Percentiles rank a stretch among this genome's conserved stretches.
Conservation (phyloP, 176 grass and related monocot species). For the Poa annua region DNA sequence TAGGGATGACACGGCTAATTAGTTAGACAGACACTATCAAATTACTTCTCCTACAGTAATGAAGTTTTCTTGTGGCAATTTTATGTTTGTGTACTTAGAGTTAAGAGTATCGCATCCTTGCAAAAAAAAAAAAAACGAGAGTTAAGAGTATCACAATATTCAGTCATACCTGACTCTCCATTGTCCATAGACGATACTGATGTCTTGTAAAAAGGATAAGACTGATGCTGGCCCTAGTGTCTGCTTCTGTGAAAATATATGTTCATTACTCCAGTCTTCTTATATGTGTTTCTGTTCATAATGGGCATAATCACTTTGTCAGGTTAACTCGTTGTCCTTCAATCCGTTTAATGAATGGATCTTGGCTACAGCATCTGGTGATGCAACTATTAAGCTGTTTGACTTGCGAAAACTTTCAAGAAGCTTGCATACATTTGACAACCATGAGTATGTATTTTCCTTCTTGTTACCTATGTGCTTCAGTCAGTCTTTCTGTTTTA, state of each 20-base stretch:
- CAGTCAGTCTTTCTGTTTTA: not conserved
- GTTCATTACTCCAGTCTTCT: not conserved
- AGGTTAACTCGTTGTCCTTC: constrained; percentile 97
- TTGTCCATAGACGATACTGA: not conserved
- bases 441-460: constrained; percentile 63
- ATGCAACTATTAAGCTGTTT: constrained; percentile 85
- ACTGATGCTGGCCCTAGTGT: not conserved
- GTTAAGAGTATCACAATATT: not conserved
- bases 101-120: not conserved
- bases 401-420: constrained; percentile 77
- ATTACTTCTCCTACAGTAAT: not conserved
- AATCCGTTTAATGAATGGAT: constrained; percentile 98
- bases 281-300: constrained; percentile 32
- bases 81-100: not conserved
- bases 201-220: not conserved
- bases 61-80: not conserved
- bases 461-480: not conserved
- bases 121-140: not conserved
- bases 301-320: not conserved
- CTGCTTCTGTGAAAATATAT: constrained; percentile 28
- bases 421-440: constrained; percentile 81
- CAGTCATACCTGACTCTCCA: not conserved
- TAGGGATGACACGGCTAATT: not conserved
- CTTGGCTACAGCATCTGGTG: constrained; percentile 86
- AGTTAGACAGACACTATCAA: not conserved